phyloP scores from a whole-genome alignment of 371 early-diverging fungal genomes.

The Mucor velutinosus region DNA sequence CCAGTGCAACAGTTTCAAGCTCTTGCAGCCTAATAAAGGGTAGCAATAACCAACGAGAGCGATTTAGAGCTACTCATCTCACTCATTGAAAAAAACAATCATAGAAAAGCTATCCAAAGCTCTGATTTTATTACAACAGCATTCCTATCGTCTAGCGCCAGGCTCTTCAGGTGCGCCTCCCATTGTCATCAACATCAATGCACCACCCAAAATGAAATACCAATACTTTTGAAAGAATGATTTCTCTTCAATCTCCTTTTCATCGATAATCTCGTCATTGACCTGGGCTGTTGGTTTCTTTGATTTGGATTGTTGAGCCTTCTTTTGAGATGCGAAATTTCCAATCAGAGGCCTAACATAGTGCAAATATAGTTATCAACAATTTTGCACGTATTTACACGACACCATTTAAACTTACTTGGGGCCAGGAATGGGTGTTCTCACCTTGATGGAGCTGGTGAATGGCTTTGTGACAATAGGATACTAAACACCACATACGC shows the following conservation, averaged over 20 bases:
- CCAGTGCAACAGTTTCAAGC: not conserved
- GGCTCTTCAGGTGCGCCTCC: conserved; percentile 5
- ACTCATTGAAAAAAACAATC: not conserved
- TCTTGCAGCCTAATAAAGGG: no score
- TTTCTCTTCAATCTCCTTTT: conserved; percentile 28
- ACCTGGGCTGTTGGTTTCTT: conserved; percentile 17
- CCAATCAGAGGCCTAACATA: conserved; percentile 22
- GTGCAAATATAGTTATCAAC: not conserved
- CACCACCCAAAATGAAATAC: conserved; percentile 22
- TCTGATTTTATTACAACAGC: not conserved
- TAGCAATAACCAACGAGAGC: not conserved
- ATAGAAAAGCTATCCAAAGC: not conserved
- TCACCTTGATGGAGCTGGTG: conserved; percentile 13
- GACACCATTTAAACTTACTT: conserved; percentile 13
- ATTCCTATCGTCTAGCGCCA: conserved; percentile 1
- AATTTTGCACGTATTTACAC: not conserved
- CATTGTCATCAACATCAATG: conserved; percentile 12
- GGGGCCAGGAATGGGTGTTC: conserved; percentile 12
- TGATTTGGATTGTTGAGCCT: conserved; percentile 16
- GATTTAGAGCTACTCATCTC: not conserved
- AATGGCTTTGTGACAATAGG: conserved; percentile 22
- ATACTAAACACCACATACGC: not conserved
- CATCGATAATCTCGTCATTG: conserved; percentile 20
- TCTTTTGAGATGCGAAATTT: conserved; percentile 19
- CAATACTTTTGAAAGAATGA: conserved; percentile 36